Evolutionary conservation across 495 filamentous ascomycete species (phyloP).

Genomic region (Tetracladium marchalianum): DNA sequence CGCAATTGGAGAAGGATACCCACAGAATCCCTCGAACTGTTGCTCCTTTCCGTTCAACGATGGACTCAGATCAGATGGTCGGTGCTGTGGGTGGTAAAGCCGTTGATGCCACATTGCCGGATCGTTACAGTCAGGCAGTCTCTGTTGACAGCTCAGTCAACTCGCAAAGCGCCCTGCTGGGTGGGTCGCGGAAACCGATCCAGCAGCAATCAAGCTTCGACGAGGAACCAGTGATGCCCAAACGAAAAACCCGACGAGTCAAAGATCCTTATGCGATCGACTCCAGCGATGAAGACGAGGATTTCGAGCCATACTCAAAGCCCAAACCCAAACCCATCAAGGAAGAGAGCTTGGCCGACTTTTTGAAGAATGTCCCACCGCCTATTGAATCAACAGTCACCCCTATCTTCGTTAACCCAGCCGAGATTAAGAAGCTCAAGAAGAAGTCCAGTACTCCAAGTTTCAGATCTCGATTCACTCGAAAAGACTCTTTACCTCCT

Average conservation of each 20-base stretch:
- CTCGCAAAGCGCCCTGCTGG: conserved; percentile 39
- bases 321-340: conserved; percentile 28
- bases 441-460: conserved; percentile 51
- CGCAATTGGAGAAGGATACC: conserved; percentile 39
- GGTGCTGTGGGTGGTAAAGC: conserved; percentile 39
- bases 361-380: conserved; percentile 73
- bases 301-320: conserved; percentile 25
- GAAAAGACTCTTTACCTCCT: conserved; percentile 20
- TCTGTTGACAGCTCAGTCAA: conserved; percentile 42
- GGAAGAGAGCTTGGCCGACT: conserved; percentile 78
- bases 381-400: conserved; percentile 36
- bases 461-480: conserved; percentile 54
- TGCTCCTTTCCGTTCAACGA: conserved; percentile 74
- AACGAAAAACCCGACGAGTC: conserved; percentile 64
- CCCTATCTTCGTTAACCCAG: conserved; percentile 11
- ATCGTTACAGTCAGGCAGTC: conserved; percentile 24
- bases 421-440: conserved; percentile 32
- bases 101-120: conserved; percentile 35
- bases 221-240: conserved; percentile 41
- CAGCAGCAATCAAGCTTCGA: conserved; percentile 12
- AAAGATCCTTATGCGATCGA: conserved; percentile 91
- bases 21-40: conserved; percentile 74
- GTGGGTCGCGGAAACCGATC: conserved; percentile 15
- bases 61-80: conserved; percentile 71
- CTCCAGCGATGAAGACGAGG: conserved; percentile 68